Evolutionary conservation across 2,329 filamentous ascomycete species (phyloP), one percentile per base, ranked within the genome.

Genomic region (Lomentospora prolificans): DNA sequence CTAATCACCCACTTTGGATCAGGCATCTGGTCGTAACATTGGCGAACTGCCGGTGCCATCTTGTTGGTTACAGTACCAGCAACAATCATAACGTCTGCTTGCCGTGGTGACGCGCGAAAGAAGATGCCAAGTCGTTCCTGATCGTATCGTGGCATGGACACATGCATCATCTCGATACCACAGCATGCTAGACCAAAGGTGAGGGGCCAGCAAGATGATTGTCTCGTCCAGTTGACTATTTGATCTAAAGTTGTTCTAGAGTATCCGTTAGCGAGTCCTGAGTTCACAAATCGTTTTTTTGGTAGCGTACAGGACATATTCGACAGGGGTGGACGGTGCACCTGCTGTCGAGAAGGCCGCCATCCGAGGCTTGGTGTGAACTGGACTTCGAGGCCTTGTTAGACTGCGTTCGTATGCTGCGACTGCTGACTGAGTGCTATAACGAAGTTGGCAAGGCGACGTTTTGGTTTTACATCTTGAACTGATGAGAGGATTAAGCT

Each of bases 11-110:
- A 95, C 66, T 87, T 80, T 17, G 90, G 90, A 30, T 95, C 90
- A 28, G 90, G 89, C 90, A 95, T 95, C 77, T 95, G 90, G 71
- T 96, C 90, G 75, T 96, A 96, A 59, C 95, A 86, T 73, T 94
- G 89, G 70, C 90, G 80, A 66, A 96, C 75, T 31, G 90, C 90
- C 2, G 90, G 89, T 1, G 89, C 90, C 90, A 96, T 96, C 78
- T 96, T 96, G 79, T 96, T 96, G 63, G 89, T 95, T 59, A 96
- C 80, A 28, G 90, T 96, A 58, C 90, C 90, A 25, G 90, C 90
- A 22, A 95, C 90, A 65, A 95, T 94, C 89, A 95, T 94, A 61
- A 95, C 86, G 70, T 95, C 90, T 58, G 89, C 88, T 71, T 95
- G 89, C 61, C 89, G 85, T 1, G 89, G 89, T 10, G 88, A 92